These are phyloP conservation scores for Suhomyces terraborum DNA, from an alignment of 1,139 yeast species.

Conservation along the genomic window DNA sequence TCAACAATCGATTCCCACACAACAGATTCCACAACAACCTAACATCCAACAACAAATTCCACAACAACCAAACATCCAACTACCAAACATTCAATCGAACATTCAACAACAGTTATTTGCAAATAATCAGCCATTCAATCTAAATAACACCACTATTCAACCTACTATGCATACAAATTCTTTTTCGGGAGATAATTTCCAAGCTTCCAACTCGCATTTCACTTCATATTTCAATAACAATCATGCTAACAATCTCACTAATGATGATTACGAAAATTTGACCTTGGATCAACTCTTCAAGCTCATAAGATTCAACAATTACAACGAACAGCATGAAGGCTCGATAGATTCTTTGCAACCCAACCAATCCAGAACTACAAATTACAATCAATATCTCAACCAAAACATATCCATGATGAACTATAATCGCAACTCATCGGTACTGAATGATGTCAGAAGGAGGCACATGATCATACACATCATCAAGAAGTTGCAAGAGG, in stretches of 20 bases:
- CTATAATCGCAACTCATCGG: slow-evolving; percentile 17
- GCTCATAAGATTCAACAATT: slow-evolving; percentile 22
- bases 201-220: slow-evolving; percentile 14
- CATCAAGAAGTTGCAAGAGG: slow-evolving; percentile 41
- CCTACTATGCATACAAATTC: slow-evolving; percentile 18
- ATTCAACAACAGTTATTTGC: slow-evolving; percentile 5
- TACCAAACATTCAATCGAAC: no score
- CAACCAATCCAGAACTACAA: background rate
- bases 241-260: slow-evolving; percentile 32
- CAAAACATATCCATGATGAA: slow-evolving; percentile 12
- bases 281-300: slow-evolving; percentile 43
- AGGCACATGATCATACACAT: slow-evolving; percentile 41
- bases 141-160: slow-evolving; percentile 6
- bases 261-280: slow-evolving; percentile 45
- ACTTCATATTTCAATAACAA: slow-evolving; percentile 25
- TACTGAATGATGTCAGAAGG: slow-evolving; percentile 37
- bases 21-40: slow-evolving; percentile 10
- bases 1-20: slow-evolving; percentile 10
- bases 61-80: slow-evolving; percentile 1
- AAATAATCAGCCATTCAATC: background rate
- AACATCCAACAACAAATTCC: slow-evolving; percentile 4
- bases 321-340: slow-evolving; percentile 2
- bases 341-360: background rate
- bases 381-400: slow-evolving; percentile 3
- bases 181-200: slow-evolving; percentile 21